phyloP scores from a whole-genome alignment of 2,329 filamentous ascomycete genomes.

The Fusarium anguioides region DNA sequence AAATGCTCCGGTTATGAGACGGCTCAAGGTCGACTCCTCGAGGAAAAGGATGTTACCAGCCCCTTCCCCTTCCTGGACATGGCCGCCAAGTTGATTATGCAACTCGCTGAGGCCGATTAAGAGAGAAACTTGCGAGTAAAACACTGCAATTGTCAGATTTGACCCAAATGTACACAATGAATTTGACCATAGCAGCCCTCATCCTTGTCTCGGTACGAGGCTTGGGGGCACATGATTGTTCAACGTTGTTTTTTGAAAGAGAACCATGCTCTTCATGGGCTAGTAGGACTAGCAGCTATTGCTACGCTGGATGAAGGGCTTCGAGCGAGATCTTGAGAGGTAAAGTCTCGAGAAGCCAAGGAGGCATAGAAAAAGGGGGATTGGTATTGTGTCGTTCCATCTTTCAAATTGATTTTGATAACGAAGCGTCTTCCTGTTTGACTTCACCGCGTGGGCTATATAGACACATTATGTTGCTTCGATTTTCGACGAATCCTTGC shows the following conservation, averaged over 20 bases:
- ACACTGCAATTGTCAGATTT: background rate
- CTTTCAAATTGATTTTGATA: background rate
- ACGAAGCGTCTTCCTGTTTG: constrained; percentile 2
- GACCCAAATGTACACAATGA: background rate
- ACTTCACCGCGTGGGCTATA: background rate
- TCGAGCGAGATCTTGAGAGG: background rate
- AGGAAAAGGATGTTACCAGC: constrained; percentile 94
- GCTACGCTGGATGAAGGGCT: background rate
- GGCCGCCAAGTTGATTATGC: constrained; percentile 90
- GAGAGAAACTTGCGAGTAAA: background rate
- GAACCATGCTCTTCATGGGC: background rate
- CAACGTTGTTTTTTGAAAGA: background rate
- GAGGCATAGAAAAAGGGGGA: background rate
- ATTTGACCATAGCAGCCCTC: background rate
- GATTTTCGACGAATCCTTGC: background rate
- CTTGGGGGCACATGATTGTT: background rate
- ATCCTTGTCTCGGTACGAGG: background rate
- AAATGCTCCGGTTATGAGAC: constrained; percentile 98
- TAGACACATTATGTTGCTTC: constrained; percentile 10
- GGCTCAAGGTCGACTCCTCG: constrained; percentile 75
- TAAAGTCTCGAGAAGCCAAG: background rate
- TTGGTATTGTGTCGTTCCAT: background rate
- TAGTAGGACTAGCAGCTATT: background rate
- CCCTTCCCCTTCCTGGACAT: constrained; percentile 97
- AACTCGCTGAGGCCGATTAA: constrained; percentile 84